These are phyloP conservation scores for Mallotus japonicus DNA, from an alignment of 441 rosid species.

Conservation along the genomic window DNA sequence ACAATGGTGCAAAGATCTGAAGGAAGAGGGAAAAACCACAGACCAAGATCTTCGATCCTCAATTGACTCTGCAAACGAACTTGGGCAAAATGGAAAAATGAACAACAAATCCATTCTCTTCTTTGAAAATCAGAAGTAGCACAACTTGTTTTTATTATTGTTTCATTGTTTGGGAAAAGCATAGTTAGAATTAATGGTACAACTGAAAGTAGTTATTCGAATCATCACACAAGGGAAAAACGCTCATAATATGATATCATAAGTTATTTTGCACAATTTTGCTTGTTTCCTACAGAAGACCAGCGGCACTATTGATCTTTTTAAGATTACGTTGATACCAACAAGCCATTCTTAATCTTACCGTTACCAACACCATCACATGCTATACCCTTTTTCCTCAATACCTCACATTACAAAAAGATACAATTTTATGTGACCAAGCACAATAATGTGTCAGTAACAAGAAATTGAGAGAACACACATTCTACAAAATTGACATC, in stretches of 20 bases:
- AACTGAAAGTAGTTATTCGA: background rate
- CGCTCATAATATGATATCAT: background rate
- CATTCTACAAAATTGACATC: background rate
- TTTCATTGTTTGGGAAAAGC: background rate
- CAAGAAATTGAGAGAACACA: background rate
- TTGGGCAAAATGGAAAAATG: conserved; percentile 15
- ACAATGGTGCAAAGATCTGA: conserved; percentile 49
- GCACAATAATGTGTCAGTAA: background rate
- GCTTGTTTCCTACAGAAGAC: background rate
- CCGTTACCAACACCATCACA: background rate
- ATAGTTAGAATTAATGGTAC: background rate
- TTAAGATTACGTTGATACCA: background rate
- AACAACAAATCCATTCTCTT: conserved; percentile 8
- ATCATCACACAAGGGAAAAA: background rate
- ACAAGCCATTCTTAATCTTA: background rate
- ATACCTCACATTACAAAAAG: background rate
- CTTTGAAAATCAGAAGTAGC: background rate
- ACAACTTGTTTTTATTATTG: background rate
- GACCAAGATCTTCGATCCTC: conserved; percentile 58
- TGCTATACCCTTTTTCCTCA: too few species aligned
- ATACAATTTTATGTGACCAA: background rate
- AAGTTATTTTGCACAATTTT: background rate
- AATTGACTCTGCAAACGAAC: conserved; percentile 42
- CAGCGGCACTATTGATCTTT: conserved; percentile 9
- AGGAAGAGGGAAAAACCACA: conserved; percentile 89